phyloP scores from a whole-genome alignment of 2,329 filamentous ascomycete species.

The Mollisiaceae sp. region DNA sequence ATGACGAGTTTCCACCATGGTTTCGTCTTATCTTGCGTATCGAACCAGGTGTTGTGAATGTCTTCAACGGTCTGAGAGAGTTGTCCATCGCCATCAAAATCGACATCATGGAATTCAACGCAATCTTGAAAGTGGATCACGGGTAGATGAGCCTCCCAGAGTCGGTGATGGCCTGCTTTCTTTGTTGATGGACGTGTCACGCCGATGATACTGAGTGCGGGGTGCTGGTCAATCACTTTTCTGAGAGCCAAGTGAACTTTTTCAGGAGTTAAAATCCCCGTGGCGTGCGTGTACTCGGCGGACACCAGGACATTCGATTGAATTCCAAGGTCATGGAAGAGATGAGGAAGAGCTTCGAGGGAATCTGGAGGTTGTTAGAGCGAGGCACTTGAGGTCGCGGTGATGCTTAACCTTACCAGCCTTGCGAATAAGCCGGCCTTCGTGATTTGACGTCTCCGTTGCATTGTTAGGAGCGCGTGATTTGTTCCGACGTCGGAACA shows the following conservation, averaged over 20 bases:
- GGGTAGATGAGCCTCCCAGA: slow-evolving; percentile 24
- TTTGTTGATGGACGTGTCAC: slow-evolving; percentile 18
- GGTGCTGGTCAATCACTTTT: slow-evolving; percentile 24
- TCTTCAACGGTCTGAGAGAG: slow-evolving; percentile 15
- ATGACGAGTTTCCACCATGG: slow-evolving; percentile 29
- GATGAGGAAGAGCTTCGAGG: slow-evolving; percentile 21
- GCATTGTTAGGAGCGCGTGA: neutral
- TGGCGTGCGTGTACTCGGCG: slow-evolving; percentile 20
- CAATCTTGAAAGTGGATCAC: slow-evolving; percentile 21
- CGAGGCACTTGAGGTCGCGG: neutral
- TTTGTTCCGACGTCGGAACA: neutral
- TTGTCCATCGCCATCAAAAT: slow-evolving; percentile 2
- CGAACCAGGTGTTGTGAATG: slow-evolving; percentile 30
- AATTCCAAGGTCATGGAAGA: slow-evolving; percentile 28
- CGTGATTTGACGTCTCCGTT: neutral
- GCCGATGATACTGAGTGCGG: slow-evolving; percentile 24
- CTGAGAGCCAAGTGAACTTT: slow-evolving; percentile 19
- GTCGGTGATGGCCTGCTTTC: slow-evolving; percentile 21
- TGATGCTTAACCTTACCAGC: slow-evolving; percentile 23
- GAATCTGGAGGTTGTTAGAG: slow-evolving; percentile 13
- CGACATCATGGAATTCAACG: slow-evolving; percentile 23
- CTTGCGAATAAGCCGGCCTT: slow-evolving; percentile 18
- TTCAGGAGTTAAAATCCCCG: slow-evolving; percentile 11
- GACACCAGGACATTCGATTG: slow-evolving; percentile 27
- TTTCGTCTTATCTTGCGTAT: slow-evolving; percentile 23